These are phyloP conservation scores for Hippophae gyantsensis DNA, from an alignment of 306 rosid species.

Conservation along the genomic window DNA sequence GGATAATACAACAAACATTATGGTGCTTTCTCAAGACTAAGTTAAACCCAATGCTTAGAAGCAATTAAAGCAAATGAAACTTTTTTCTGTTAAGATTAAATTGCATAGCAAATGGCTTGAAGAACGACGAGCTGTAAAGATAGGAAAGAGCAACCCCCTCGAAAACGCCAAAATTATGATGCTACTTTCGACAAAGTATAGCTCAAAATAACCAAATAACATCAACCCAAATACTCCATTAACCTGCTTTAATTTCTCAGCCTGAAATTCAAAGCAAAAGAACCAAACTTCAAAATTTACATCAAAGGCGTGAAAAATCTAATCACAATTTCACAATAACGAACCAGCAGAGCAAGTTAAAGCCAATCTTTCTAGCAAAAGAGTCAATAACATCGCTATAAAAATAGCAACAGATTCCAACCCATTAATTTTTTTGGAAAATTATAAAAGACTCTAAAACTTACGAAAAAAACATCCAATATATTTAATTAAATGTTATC, in stretches of 20 bases:
- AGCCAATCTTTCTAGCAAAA: neutral
- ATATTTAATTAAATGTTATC: too few relatives aligned
- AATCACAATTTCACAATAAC: neutral
- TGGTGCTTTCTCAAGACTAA: too few relatives aligned
- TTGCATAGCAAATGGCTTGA: conserved; percentile 5
- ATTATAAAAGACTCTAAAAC: too few relatives aligned
- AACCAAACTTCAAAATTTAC: conserved; percentile 6
- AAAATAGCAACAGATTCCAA: conserved; percentile 10
- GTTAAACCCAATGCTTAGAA: too few relatives aligned
- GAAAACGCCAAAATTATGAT: too few relatives aligned
- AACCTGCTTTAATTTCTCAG: neutral
- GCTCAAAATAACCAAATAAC: neutral
- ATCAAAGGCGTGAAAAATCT: neutral
- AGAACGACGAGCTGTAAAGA: neutral
- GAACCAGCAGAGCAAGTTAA: neutral
- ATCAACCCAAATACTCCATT: neutral
- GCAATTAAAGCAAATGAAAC: too few relatives aligned
- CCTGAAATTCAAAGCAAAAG: neutral
- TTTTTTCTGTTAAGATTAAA: too few relatives aligned
- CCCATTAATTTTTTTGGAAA: conserved; percentile 1
- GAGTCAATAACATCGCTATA: conserved; percentile 22
- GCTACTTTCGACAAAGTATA: neutral
- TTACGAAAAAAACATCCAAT: too few relatives aligned
- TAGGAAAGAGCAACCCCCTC: conserved; percentile 6
- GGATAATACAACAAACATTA: too few relatives aligned